Evolutionary conservation across 2,329 filamentous ascomycete genomes (phyloP).

Genomic region (Chaetoscypha palmicola): DNA sequence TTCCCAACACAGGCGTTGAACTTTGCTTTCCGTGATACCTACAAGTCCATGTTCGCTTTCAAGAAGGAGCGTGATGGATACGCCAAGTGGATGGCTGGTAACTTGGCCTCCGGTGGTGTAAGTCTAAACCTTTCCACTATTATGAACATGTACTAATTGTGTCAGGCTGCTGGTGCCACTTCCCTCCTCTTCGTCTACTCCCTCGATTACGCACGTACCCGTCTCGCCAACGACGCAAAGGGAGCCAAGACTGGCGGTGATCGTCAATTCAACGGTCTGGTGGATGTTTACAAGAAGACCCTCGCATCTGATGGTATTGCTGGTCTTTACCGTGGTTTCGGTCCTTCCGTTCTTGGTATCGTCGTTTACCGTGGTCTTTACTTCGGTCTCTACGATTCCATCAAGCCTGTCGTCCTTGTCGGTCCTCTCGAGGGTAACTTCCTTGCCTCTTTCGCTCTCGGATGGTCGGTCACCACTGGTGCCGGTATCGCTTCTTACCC

Average conservation of each 20-base stretch:
- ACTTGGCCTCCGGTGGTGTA: constrained; percentile 99
- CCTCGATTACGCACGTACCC: constrained; percentile 99
- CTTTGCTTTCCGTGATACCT: constrained; percentile 99
- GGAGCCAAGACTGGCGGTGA: constrained; percentile 93
- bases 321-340: constrained; percentile 99
- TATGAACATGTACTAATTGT: constrained; percentile 11
- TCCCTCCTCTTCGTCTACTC: constrained; percentile 99
- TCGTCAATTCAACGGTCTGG: constrained; percentile 99
- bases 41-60: constrained; percentile 99
- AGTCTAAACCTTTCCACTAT: constrained; percentile 36
- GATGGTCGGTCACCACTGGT: constrained; percentile 99
- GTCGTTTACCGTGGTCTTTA: constrained; percentile 99
- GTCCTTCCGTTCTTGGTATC: constrained; percentile 98
- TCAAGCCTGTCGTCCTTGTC: constrained; percentile 96
- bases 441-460: constrained; percentile 97
- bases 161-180: constrained; percentile 91
- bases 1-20: constrained; percentile 99
- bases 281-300: constrained; percentile 99
- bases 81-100: constrained; percentile 97
- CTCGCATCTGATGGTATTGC: constrained; percentile 96
- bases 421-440: constrained; percentile 95
- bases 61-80: constrained; percentile 99
- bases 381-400: constrained; percentile 99
- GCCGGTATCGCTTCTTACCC: constrained; percentile 99
- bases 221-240: constrained; percentile 99